phyloP scores from a whole-genome alignment of 768 basidiomycete species.

The Candolleomyces eurysporus region DNA sequence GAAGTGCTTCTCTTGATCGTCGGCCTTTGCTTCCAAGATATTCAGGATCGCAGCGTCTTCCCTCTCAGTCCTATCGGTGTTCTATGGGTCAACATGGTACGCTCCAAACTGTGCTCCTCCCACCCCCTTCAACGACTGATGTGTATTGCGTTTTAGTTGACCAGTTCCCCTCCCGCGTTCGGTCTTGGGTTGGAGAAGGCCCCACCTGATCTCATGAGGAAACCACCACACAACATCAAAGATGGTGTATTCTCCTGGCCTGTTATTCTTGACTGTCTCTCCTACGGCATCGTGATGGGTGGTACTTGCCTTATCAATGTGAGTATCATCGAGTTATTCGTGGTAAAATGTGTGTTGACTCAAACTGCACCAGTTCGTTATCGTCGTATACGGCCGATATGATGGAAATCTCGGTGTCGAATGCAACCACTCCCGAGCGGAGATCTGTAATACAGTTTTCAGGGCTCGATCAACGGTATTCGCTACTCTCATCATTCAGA shows the following conservation, averaged over 20 bases:
- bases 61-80: slow-evolving; percentile 53
- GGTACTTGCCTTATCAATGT: slow-evolving; percentile 31
- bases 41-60: slow-evolving; percentile 46
- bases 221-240: slow-evolving; percentile 38
- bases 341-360: not conserved
- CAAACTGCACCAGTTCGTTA: slow-evolving; percentile 26
- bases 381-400: slow-evolving; percentile 34
- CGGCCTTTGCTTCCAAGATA: slow-evolving; percentile 56
- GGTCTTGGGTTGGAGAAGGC: slow-evolving; percentile 54
- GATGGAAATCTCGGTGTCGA: slow-evolving; percentile 28
- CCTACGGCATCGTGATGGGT: slow-evolving; percentile 37
- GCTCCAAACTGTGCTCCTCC: not conserved
- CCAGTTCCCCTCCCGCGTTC: slow-evolving; percentile 52
- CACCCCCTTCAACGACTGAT: not conserved
- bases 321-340: slow-evolving; percentile 11
- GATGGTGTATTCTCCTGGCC: slow-evolving; percentile 38
- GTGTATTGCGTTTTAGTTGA: slow-evolving; percentile 18
- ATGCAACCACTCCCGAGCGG: slow-evolving; percentile 27
- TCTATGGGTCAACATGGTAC: slow-evolving; percentile 53
- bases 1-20: slow-evolving; percentile 54
- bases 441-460: slow-evolving; percentile 29
- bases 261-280: slow-evolving; percentile 34
- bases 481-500: slow-evolving; percentile 36
- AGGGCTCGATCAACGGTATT: slow-evolving; percentile 36
- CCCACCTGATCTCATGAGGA: slow-evolving; percentile 47